Evolutionary conservation across 257 asterid species (phyloP).

Genomic region (Ballota nigra): DNA sequence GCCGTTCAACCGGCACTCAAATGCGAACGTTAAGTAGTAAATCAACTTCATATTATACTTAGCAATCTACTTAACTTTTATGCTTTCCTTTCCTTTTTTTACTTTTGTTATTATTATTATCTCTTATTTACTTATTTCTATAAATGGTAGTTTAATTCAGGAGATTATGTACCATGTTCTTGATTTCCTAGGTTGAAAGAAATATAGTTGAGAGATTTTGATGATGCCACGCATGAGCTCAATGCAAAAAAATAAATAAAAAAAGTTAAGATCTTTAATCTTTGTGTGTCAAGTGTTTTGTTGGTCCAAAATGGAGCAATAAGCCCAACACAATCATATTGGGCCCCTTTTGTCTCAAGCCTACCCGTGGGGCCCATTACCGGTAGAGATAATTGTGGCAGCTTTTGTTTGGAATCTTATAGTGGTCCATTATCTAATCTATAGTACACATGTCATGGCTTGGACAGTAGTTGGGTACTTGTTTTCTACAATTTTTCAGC

Average conservation of each 20-base stretch:
- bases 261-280: background rate
- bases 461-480: too few relatives aligned
- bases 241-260: too few relatives aligned
- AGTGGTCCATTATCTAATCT: conserved; percentile 4
- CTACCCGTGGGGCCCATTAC: background rate
- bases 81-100: too few relatives aligned
- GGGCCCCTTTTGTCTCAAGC: conserved; percentile 12
- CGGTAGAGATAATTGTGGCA: background rate
- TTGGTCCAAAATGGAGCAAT: background rate
- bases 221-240: background rate
- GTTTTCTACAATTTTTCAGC: too few relatives aligned
- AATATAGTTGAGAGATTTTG: background rate
- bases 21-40: conserved; percentile 43
- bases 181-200: background rate
- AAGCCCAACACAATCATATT: conserved; percentile 1
- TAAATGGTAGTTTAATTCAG: background rate
- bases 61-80: background rate
- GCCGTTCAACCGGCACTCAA: conserved; percentile 78
- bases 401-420: background rate
- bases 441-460: too few relatives aligned
- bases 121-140: background rate
- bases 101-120: too few relatives aligned
- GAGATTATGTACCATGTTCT: background rate
- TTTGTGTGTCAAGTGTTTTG: background rate
- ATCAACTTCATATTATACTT: conserved; percentile 1